Evolutionary conservation across 495 filamentous ascomycete genomes (phyloP), one percentile per base, ranked within the genome.

Genomic region (Mytilinidion resinicola): DNA sequence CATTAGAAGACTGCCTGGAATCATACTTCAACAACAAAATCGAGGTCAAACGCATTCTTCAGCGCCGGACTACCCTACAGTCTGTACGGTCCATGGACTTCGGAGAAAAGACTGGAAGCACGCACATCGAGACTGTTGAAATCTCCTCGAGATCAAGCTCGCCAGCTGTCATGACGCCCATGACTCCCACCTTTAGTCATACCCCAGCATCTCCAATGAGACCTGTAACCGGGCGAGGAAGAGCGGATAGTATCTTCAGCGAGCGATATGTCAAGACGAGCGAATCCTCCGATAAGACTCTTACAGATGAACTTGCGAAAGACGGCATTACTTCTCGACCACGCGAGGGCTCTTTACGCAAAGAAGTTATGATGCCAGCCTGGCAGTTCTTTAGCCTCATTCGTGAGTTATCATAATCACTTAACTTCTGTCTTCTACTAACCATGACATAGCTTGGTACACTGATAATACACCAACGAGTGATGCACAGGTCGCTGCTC

Each of bases 381-480:
- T 98, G 92, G 92, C 93, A 96, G 65, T 96, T 98, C 66, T 96
- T 96, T 71, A 88, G 84, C 66, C 73, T 96, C 39, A 91, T 95
- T 56, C 90, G 87, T 88, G 73, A 61, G 85, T 74, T 9, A 0
- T 14, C 21, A 7, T 1, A 25, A 21, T 12, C 15, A 25, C 41
- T n/a, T 4, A 19, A 3, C 41, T 8, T 44, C 25, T 30, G 6
- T 6, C 25, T 30, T 30, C 21, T 41, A 63, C 49, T 7, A 61
- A 9, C 37, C 50, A 15, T 56, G 17, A 39, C 17, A 17, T 53
- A 82, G 81, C 82, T 42, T 84, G 77, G 82, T 82, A 82, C 60
- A 80, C 82, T 60, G 84, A 90, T 64, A 88, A 88, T 70, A 80
- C 84, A 36, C 84, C 88, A 3, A 80, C 80, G 9, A 84, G 72